Percentiles rank a stretch among this genome's conserved stretches.
phyloP scores from a whole-genome alignment of 2,329 filamentous ascomycete genomes.

The Chaetomium globosum region DNA sequence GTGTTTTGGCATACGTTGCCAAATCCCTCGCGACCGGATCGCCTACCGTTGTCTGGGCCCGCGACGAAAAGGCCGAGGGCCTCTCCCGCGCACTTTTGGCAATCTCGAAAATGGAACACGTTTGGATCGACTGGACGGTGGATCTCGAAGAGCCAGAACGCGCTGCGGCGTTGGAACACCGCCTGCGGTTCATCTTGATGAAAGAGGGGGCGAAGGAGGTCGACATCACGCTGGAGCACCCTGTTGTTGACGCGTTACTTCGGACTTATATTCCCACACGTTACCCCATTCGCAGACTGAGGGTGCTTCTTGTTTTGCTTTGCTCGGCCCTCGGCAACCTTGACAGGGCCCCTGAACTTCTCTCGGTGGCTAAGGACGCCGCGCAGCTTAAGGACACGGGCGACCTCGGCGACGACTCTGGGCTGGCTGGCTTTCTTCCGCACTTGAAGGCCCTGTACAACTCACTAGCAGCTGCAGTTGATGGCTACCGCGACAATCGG shows the following conservation, averaged over 20 bases:
- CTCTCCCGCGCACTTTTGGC: slow-evolving; percentile 63
- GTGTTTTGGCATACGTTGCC: slow-evolving; percentile 58
- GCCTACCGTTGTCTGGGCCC: slow-evolving; percentile 57
- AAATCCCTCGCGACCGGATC: slow-evolving; percentile 53
- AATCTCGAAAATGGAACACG: slow-evolving; percentile 61
- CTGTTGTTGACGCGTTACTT: slow-evolving; percentile 52
- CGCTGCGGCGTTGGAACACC: slow-evolving; percentile 62
- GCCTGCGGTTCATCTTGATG: slow-evolving; percentile 55
- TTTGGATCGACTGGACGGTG: slow-evolving; percentile 60
- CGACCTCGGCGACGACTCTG: slow-evolving; percentile 50
- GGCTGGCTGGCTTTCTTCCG: slow-evolving; percentile 50
- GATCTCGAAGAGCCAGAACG: slow-evolving; percentile 56
- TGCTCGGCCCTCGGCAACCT: slow-evolving; percentile 52
- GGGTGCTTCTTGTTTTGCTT: slow-evolving; percentile 55
- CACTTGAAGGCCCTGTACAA: slow-evolving; percentile 52
- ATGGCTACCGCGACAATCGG: slow-evolving; percentile 43
- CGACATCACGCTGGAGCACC: slow-evolving; percentile 49
- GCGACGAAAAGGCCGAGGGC: slow-evolving; percentile 51
- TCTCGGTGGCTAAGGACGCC: slow-evolving; percentile 46
- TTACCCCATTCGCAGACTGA: slow-evolving; percentile 57
- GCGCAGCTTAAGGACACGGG: slow-evolving; percentile 44
- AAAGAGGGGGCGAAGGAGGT: slow-evolving; percentile 41
- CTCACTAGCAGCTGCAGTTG: slow-evolving; percentile 50
- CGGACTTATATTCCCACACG: slow-evolving; percentile 53
- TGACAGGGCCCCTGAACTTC: slow-evolving; percentile 46